Conservation (phyloP, 441 rosid species). For the Adansonia rubrostipa region DNA sequence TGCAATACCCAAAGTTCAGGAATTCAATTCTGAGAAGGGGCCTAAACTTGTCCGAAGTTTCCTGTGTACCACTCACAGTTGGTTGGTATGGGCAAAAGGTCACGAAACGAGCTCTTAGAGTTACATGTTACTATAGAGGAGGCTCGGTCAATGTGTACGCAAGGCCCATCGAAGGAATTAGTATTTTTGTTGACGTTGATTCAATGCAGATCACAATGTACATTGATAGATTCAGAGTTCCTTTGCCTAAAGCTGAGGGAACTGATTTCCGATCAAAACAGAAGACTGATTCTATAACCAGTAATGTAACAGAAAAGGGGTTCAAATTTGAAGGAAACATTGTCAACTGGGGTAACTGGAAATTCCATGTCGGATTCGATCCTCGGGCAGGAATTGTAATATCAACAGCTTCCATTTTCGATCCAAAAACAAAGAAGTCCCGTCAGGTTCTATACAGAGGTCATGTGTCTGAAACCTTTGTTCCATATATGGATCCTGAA, state of each 20-base stretch:
- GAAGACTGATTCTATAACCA: slow-evolving; percentile 39
- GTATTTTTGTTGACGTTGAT: slow-evolving; percentile 63
- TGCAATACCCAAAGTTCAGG: slow-evolving; percentile 48
- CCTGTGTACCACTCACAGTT: slow-evolving; percentile 65
- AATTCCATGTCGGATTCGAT: slow-evolving; percentile 67
- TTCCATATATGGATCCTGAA: slow-evolving; percentile 85
- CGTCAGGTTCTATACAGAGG: slow-evolving; percentile 67
- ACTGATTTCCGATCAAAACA: slow-evolving; percentile 56
- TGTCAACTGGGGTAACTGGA: slow-evolving; percentile 74
- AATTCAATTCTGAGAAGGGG: slow-evolving; percentile 50
- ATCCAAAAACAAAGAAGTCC: slow-evolving; percentile 38
- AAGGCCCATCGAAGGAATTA: slow-evolving; percentile 80
- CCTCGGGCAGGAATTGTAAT: slow-evolving; percentile 64
- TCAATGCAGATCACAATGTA: slow-evolving; percentile 59
- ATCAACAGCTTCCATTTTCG: slow-evolving; percentile 67
- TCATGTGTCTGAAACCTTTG: slow-evolving; percentile 80
- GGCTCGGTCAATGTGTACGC: slow-evolving; percentile 72
- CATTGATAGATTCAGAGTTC: slow-evolving; percentile 51
- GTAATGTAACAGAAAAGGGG: slow-evolving; percentile 48
- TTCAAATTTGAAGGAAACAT: slow-evolving; percentile 49
- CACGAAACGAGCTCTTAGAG: slow-evolving; percentile 55
- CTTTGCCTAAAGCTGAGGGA: slow-evolving; percentile 64
- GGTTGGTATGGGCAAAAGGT: slow-evolving; percentile 79
- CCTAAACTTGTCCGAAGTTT: slow-evolving; percentile 64
- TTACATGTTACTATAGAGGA: slow-evolving; percentile 60